Evolutionary conservation across 345 rosid genomes (phyloP), one percentile per base, ranked within the genome.

Genomic region (Toxicodendron radicans): DNA sequence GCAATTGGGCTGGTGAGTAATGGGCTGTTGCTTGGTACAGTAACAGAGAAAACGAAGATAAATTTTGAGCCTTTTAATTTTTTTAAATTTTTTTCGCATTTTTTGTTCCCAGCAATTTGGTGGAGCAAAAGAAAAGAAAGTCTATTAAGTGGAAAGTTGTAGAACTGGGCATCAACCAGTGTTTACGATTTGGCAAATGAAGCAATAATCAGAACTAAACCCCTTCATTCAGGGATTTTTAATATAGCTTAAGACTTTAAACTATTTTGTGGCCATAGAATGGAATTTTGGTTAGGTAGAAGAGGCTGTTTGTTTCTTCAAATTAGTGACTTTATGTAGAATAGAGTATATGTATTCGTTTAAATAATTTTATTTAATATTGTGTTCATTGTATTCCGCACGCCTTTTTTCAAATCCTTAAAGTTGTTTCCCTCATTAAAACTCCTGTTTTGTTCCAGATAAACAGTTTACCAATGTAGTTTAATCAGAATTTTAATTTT

Each of bases 111-210:
- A 10, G 49, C 4, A 11, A 20, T 41, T 56, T 35, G 17, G 17
- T 48, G 11, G 68, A 20, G 18, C 6, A 13, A 35, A 53, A 46
- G 60, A 13, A 38, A 38, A 54, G 16, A 23, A 57, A n/a, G 10
- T 52, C 20, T 49, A 48, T 71, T 48, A 62, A 49, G 52, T 62
- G 52, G 66, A 51, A 48, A 59, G 14, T 48, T 60, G 10, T 72
- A 51, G 20, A 45, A 62, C 46, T 43, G 46, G 21, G 52, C 18
- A 4, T 10, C 30, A 12, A 41, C 23, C 30, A 1, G 53, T 21
- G 8, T 38, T 3, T 69, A 16, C 16, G 35, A 27, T 38, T 43
- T 32, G 45, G 58, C 23, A 24, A 43, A 10, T 24, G 57, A 17
- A 48, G 66, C 43, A 23, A 27, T 11, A 58, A 21, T 23, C 16